Percentiles rank a stretch among this genome's conserved stretches.
phyloP scores from a whole-genome alignment of 768 basidiomycete genomes.

The Suillus discolor region DNA sequence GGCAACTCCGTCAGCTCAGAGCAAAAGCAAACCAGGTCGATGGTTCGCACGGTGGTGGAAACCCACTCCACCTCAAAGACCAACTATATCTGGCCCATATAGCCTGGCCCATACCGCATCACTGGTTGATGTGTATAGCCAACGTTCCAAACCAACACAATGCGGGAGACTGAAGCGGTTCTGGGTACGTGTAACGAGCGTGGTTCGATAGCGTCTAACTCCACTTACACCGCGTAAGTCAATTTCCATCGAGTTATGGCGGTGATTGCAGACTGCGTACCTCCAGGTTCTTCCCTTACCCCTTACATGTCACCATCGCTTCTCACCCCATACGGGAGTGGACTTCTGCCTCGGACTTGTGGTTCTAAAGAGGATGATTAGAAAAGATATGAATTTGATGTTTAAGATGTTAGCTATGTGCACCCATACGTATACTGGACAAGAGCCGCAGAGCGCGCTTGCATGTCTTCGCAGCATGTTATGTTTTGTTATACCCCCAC shows the following conservation, averaged over 20 bases:
- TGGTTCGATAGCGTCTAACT: constrained; percentile 19
- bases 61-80: constrained; percentile 24
- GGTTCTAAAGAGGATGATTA: not conserved
- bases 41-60: constrained; percentile 35
- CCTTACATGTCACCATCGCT: not conserved
- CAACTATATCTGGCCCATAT: constrained; percentile 35
- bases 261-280: not conserved
- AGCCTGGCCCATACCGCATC: constrained; percentile 31
- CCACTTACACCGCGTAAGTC: not conserved
- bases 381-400: constrained; percentile 3
- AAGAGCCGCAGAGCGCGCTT: constrained; percentile 4
- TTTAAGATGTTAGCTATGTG: not conserved
- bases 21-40: constrained; percentile 9
- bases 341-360: constrained; percentile 2
- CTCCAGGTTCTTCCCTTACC: not conserved
- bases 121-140: constrained; percentile 29
- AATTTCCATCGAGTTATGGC: not conserved
- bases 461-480: constrained; percentile 14
- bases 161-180: constrained; percentile 30
- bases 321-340: not conserved
- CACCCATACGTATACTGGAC: not conserved
- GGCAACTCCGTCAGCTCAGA: constrained; percentile 15
- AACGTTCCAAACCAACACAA: constrained; percentile 19
- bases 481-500: constrained; percentile 20
- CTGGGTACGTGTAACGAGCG: constrained; percentile 27